phyloP scores from a whole-genome alignment of 352 stramenopile genomes.

The Phytophthora palmivora region DNA sequence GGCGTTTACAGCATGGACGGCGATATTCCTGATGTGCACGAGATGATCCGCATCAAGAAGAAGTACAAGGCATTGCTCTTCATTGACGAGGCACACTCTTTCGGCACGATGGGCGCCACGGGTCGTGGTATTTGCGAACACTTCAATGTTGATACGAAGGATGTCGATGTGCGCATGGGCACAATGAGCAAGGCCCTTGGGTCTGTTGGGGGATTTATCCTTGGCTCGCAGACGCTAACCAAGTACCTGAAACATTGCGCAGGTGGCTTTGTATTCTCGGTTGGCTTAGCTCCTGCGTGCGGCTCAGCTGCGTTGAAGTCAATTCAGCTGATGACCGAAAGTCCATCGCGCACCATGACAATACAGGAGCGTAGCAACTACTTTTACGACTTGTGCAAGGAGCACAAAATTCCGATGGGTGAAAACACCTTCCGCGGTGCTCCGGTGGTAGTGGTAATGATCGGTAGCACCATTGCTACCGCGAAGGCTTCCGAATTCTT shows the following conservation, averaged over 20 bases:
- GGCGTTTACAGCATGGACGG: constrained; percentile 79
- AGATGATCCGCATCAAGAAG: constrained; percentile 71
- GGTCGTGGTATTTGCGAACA: constrained; percentile 68
- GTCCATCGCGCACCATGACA: constrained; percentile 57
- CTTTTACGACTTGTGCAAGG: constrained; percentile 81
- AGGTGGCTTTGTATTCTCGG: constrained; percentile 82
- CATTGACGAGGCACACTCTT: constrained; percentile 71
- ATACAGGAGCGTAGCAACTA: constrained; percentile 74
- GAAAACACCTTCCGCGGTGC: constrained; percentile 68
- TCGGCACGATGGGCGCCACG: constrained; percentile 65
- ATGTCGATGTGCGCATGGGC: constrained; percentile 73
- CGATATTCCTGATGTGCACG: constrained; percentile 62
- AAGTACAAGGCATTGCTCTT: constrained; percentile 73
- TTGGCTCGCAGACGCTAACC: constrained; percentile 53
- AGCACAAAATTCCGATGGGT: constrained; percentile 68
- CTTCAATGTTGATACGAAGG: constrained; percentile 46
- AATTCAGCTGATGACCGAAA: constrained; percentile 69
- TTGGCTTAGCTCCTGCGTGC: constrained; percentile 73
- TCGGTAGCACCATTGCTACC: constrained; percentile 80
- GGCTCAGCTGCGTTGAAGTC: constrained; percentile 75
- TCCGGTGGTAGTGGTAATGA: constrained; percentile 83
- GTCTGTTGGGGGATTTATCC: constrained; percentile 70
- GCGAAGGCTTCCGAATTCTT: constrained; percentile 77
- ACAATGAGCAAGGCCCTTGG: constrained; percentile 82
- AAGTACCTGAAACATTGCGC: constrained; percentile 75